Evolutionary conservation across 148 eudicot species (phyloP).

Genomic region (Mesembryanthemum crystallinum): DNA sequence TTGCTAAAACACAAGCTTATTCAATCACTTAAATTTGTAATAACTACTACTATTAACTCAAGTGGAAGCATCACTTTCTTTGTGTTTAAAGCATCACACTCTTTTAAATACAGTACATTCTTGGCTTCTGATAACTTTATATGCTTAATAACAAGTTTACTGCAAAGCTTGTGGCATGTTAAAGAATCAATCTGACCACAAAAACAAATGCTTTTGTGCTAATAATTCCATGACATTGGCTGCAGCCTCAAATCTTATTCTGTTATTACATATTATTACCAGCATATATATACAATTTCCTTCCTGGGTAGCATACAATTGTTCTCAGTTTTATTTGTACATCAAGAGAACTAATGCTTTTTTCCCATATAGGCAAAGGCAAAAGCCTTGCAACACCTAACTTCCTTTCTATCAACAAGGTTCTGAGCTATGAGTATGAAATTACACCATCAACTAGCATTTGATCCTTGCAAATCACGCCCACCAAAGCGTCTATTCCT

Average conservation of each 20-base stretch:
- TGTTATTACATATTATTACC: background rate
- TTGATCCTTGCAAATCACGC: constrained; percentile 22
- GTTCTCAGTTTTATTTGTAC: background rate
- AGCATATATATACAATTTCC: background rate
- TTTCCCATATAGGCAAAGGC: background rate
- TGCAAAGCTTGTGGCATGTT: constrained; percentile 9
- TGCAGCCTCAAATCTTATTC: no score
- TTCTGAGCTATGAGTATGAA: no score
- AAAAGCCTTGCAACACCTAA: background rate
- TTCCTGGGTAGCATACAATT: background rate
- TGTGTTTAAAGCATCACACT: constrained; percentile 20
- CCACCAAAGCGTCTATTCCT: constrained; percentile 73
- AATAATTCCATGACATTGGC: no score
- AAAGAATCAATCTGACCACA: constrained; percentile 3
- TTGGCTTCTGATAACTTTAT: background rate
- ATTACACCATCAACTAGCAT: background rate
- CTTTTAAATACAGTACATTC: constrained; percentile 16
- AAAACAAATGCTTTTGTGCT: background rate
- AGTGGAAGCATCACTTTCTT: constrained; percentile 14
- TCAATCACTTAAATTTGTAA: constrained; percentile 21
- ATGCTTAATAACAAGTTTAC: constrained; percentile 20
- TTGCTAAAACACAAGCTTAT: background rate
- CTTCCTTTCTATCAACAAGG: background rate
- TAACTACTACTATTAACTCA: background rate
- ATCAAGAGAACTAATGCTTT: background rate